phyloP scores from a whole-genome alignment of 352 stramenopile species.

The Globisporangium cystogenes region DNA sequence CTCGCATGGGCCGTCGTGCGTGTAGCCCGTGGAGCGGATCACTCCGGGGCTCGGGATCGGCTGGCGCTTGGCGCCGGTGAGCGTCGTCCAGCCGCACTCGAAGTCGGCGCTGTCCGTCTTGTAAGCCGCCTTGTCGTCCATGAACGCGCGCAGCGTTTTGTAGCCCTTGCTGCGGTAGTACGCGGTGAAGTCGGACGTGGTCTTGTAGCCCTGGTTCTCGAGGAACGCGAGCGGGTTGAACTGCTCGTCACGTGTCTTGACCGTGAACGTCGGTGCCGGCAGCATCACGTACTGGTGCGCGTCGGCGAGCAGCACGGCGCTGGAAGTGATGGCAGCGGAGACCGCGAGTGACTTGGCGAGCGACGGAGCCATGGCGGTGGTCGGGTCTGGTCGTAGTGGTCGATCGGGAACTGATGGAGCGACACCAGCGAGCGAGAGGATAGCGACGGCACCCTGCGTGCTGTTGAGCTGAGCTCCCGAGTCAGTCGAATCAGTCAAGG shows the following conservation, averaged over 20 bases:
- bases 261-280: slow-evolving; percentile 30
- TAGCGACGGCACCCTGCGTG: not conserved
- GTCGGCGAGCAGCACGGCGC: slow-evolving; percentile 8
- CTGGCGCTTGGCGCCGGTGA: slow-evolving; percentile 17
- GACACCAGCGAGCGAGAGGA: not conserved
- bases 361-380: slow-evolving; percentile 10
- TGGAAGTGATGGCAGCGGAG: slow-evolving; percentile 19
- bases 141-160: slow-evolving; percentile 10
- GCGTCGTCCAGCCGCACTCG: slow-evolving; percentile 27
- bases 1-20: slow-evolving; percentile 35
- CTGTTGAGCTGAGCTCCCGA: too few species aligned
- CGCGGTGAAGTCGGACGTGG: slow-evolving; percentile 28
- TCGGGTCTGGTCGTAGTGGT: not conserved
- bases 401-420: slow-evolving; percentile 2
- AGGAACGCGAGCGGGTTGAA: slow-evolving; percentile 45
- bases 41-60: slow-evolving; percentile 14
- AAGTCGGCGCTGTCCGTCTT: slow-evolving; percentile 17
- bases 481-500: too few species aligned
- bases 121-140: slow-evolving; percentile 14
- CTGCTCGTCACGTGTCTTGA: slow-evolving; percentile 25
- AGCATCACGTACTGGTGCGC: slow-evolving; percentile 35
- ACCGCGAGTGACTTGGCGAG: slow-evolving; percentile 15
- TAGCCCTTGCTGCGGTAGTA: slow-evolving; percentile 15
- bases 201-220: slow-evolving; percentile 39
- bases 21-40: slow-evolving; percentile 46